These are phyloP conservation scores for Solanum piurae DNA, from an alignment of 257 asterid genomes.

Conservation along the genomic window DNA sequence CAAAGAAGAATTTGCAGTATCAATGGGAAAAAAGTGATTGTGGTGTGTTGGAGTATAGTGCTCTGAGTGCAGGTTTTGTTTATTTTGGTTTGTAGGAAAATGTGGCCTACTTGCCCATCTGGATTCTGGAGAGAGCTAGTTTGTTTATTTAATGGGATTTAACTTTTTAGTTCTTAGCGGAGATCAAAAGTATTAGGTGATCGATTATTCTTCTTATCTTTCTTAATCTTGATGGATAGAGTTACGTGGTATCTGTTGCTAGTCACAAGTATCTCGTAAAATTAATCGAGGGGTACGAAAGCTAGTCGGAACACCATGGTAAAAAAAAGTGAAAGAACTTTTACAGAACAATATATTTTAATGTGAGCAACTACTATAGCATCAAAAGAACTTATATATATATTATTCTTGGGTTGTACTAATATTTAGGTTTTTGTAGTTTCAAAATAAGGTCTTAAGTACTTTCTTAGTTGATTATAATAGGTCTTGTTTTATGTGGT, in stretches of 20 bases:
- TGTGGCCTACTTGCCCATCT: not conserved
- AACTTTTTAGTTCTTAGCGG: not conserved
- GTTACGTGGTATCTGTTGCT: too few relatives aligned
- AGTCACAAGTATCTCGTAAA: fast-evolving
- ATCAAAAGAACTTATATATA: not conserved
- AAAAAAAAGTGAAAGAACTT: not conserved
- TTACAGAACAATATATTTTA: not conserved
- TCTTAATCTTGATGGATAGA: fast-evolving
- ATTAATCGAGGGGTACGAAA: too few relatives aligned
- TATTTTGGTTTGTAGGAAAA: not conserved
- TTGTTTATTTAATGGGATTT: not conserved
- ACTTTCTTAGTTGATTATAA: not conserved
- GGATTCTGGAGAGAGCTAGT: not conserved
- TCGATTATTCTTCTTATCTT: too few relatives aligned
- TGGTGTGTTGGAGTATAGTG: slow-evolving; percentile 20
- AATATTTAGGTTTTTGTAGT: not conserved
- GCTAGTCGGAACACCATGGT: too few relatives aligned
- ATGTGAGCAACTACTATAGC: not conserved
- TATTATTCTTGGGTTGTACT: not conserved
- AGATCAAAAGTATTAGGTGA: not conserved
- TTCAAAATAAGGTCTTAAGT: not conserved
- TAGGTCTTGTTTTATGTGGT: not conserved
- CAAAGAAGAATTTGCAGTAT: not conserved
- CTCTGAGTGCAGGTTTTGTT: not conserved
- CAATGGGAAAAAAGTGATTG: not conserved